Base-by-base conservation (phyloP, 306 rosid genomes). In the Prinsepia uniflora region DNA sequence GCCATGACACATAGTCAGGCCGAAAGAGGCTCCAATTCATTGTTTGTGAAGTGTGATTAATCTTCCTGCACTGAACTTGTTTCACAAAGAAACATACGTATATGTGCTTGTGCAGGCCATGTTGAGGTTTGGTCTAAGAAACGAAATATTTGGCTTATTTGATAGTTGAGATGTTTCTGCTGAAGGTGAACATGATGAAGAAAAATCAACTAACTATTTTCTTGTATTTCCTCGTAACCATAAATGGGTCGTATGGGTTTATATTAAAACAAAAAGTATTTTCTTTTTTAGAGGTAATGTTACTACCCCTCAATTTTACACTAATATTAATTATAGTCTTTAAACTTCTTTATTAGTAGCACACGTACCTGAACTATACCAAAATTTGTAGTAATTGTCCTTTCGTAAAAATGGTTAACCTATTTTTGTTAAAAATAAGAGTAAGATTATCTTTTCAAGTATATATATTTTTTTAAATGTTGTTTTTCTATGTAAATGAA, bases 81-180 rank as follows among this genome's bases (percentile, higher is more conserved):
- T 54, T 53, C 52, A n/a, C 34, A 8, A 13, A 42, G 2, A 24
- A 52, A 34, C 36, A 63, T 55, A 39, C 22, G 6, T 52, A 17
- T 22, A 63, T 55, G 19, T 49, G 8, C 13, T 24, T 0, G 68
- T 41, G 7, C 65, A 53, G 18, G 12, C 18, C 12, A 58, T 20
- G 41, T 48, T 73, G 17, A 47, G 40, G 67, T 76, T 46, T 67
- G n/a, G 48, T 49, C 42, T 39, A 49, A 75, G 72, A 72, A 78
- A 72, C 77, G 70, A 43, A 69, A 66, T 67, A 68, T 61, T 61
- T 66, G 24, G 68, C 57, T 41, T 50, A 73, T 76, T 44, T 59
- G 96, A 84, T 83, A 70, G 92, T 84, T 81, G 88, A 63, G 85
- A 64, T 70, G 86, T 81, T 88, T 79, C 88, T 55, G 65, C 79